phyloP scores from a whole-genome alignment of 257 asterid genomes.

The Lycium barbarum region DNA sequence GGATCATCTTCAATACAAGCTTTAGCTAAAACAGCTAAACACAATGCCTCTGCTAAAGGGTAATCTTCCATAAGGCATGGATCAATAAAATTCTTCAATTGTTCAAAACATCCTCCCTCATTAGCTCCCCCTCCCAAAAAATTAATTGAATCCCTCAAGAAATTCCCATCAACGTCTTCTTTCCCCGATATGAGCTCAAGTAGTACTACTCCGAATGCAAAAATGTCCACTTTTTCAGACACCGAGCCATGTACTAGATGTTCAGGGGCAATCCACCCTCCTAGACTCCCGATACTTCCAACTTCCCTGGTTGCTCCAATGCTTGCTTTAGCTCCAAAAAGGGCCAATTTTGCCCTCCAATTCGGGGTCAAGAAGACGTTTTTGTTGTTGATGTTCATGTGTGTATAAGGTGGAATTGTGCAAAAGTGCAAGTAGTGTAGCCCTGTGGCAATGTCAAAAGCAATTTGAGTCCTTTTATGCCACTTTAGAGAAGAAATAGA shows the following conservation, averaged over 20 bases:
- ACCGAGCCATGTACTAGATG: conserved; percentile 24
- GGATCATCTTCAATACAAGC: conserved; percentile 83
- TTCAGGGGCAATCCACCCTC: conserved; percentile 42
- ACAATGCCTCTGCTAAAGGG: conserved; percentile 75
- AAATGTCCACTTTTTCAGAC: conserved; percentile 57
- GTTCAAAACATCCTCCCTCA: conserved; percentile 74
- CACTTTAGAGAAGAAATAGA: conserved; percentile 45
- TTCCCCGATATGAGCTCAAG: conserved; percentile 66
- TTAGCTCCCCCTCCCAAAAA: conserved; percentile 54
- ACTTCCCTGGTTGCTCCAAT: conserved; percentile 35
- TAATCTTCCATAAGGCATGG: conserved; percentile 69
- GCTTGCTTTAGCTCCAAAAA: conserved; percentile 38
- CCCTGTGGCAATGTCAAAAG: conserved; percentile 71
- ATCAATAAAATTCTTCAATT: conserved; percentile 65
- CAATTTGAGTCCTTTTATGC: conserved; percentile 66
- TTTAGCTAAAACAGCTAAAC: conserved; percentile 75
- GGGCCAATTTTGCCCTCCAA: conserved; percentile 74
- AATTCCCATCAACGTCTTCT: conserved; percentile 51
- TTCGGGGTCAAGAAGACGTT: conserved; percentile 55
- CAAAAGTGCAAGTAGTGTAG: conserved; percentile 72
- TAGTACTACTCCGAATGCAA: conserved; percentile 67
- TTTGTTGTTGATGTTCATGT: conserved; percentile 46
- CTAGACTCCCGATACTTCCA: conserved; percentile 25
- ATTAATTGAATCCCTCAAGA: conserved; percentile 48
- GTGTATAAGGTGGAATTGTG: conserved; percentile 57